A percentile compares a stretch with the other conserved stretches of the same genome.
Evolutionary conservation across 805 yeast genomes (phyloP).

Genomic region (Hanseniaspora lindneri): DNA sequence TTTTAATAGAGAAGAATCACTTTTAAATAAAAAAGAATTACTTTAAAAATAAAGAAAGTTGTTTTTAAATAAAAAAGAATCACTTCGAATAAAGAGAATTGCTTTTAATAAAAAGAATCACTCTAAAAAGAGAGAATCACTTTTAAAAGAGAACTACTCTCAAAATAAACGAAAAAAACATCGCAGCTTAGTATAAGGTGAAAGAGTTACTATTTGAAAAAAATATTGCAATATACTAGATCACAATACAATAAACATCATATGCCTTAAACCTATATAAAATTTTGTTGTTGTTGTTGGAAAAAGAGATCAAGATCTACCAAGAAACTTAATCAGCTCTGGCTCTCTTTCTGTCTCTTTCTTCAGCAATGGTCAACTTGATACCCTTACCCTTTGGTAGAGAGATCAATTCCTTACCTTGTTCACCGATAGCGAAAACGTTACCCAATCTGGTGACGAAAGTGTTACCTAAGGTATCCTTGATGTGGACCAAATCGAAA

Average conservation of each 20-base stretch:
- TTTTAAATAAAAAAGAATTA: no score
- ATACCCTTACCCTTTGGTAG: conserved; percentile 99
- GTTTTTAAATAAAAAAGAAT: no score
- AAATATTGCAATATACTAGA: conserved; percentile 7
- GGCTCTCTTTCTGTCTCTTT: conserved; percentile 96
- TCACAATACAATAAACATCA: conserved; percentile 14
- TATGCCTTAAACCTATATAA: not conserved
- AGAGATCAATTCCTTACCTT: conserved; percentile 85
- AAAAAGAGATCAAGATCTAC: conserved; percentile 14
- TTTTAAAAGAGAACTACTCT: no score
- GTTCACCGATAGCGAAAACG: conserved; percentile 93
- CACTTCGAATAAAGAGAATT: no score
- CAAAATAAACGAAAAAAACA: no score
- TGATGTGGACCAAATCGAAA: conserved; percentile 92
- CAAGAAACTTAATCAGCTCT: conserved; percentile 37
- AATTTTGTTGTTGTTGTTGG: conserved; percentile 12
- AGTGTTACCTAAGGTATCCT: conserved; percentile 87
- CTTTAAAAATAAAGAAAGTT: no score
- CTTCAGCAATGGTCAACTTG: conserved; percentile 89
- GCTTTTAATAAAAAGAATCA: no score
- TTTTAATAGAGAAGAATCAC: no score
- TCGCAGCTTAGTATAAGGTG: no score
- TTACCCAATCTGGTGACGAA: conserved; percentile 88
- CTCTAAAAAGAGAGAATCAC: no score
- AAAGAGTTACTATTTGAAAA: not conserved